Evolutionary conservation across 2,329 filamentous ascomycete genomes (phyloP).

Genomic region (Phoma sp.): DNA sequence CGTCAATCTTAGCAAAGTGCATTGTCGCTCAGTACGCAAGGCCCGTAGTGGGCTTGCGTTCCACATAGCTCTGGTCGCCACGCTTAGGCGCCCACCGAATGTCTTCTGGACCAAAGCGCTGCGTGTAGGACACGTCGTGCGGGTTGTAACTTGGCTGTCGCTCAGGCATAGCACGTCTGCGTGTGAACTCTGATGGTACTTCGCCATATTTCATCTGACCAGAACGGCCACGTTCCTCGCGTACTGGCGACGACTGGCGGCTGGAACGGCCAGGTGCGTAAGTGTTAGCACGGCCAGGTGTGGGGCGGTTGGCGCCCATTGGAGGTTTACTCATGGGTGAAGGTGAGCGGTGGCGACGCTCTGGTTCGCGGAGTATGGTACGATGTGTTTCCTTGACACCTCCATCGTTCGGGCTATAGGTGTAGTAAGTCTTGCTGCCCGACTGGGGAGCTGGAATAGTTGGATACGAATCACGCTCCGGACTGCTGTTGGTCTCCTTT

Average conservation of each 20-base stretch:
- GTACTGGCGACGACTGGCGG: conserved; percentile 32
- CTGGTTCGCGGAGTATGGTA: conserved; percentile 43
- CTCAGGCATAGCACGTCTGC: conserved; percentile 19
- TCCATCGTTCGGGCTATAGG: conserved; percentile 35
- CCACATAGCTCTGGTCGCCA: conserved; percentile 32
- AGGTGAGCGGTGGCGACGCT: conserved; percentile 34
- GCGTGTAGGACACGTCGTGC: conserved; percentile 39
- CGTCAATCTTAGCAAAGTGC: background rate
- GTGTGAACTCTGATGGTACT: conserved; percentile 23
- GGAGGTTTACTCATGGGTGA: conserved; percentile 40
- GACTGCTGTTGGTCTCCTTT: conserved; percentile 35
- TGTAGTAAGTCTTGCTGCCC: conserved; percentile 29
- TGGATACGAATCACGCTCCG: conserved; percentile 31
- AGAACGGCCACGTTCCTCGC: conserved; percentile 35
- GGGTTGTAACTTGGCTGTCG: conserved; percentile 41
- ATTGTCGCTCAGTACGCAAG: conserved; percentile 33
- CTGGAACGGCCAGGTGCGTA: conserved; percentile 28
- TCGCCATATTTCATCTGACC: conserved; percentile 36
- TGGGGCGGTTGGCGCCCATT: conserved; percentile 40
- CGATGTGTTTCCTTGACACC: conserved; percentile 33
- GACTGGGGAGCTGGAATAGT: conserved; percentile 24
- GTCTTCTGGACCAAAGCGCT: conserved; percentile 45
- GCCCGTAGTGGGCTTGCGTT: conserved; percentile 38
- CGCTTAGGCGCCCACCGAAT: conserved; percentile 39
- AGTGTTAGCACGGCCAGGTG: conserved; percentile 12